Conservation (phyloP, 257 asterid species). For the Ilex aquifolium region DNA sequence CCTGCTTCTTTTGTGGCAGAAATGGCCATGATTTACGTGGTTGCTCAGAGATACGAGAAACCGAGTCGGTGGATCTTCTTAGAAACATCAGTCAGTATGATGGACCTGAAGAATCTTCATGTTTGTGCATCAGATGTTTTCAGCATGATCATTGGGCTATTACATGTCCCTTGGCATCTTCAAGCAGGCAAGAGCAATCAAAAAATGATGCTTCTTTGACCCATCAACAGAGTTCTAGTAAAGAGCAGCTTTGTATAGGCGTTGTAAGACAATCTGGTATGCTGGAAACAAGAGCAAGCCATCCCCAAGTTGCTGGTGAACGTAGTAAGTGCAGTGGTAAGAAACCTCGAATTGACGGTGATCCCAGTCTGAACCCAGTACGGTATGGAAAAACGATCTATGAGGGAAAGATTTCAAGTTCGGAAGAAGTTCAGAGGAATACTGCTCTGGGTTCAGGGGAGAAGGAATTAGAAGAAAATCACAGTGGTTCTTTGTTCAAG, state of each 20-base stretch:
- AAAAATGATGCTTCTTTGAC: constrained; percentile 4
- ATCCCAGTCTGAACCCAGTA: constrained; percentile 7
- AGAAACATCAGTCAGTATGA: constrained; percentile 29
- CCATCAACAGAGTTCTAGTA: background rate
- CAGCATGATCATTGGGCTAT: constrained; percentile 64
- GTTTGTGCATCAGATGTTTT: constrained; percentile 60
- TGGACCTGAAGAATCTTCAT: constrained; percentile 27
- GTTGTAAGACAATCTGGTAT: constrained; percentile 8
- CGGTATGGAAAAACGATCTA: constrained; percentile 15
- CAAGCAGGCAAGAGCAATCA: constrained; percentile 15
- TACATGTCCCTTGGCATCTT: constrained; percentile 41
- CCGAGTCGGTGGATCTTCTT: constrained; percentile 45
- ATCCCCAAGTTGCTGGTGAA: constrained; percentile 4
- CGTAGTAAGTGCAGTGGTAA: background rate
- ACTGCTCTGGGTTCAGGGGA: constrained; percentile 12
- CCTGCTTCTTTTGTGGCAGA: constrained; percentile 60
- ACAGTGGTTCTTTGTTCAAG: constrained; percentile 11
- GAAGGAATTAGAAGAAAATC: constrained; percentile 11
- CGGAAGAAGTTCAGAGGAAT: constrained; percentile 26
- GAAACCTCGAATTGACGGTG: constrained; percentile 1
- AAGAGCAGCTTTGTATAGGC: background rate
- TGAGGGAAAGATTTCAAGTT: constrained; percentile 18
- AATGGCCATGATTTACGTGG: constrained; percentile 41
- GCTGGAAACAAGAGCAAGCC: constrained; percentile 8
- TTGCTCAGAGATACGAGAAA: constrained; percentile 37